These are phyloP conservation scores for Bertia moriformis DNA, from an alignment of 2,329 filamentous ascomycete genomes.

Conservation along the genomic window DNA sequence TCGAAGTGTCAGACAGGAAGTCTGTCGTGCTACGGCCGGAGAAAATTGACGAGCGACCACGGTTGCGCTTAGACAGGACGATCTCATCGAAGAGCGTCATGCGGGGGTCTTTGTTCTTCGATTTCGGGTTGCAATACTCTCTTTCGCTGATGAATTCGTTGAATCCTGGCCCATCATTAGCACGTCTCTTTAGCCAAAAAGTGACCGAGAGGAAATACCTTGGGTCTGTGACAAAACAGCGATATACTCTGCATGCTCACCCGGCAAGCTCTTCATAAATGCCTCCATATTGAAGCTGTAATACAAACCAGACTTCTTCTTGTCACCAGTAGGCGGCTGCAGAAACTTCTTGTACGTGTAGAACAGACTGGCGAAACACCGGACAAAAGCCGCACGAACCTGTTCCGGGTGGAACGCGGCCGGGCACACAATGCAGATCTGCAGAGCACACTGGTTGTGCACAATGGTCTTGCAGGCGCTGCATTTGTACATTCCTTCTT, in stretches of 20 bases:
- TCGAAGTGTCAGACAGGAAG: slow-evolving; percentile 46
- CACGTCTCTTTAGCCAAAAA: neutral
- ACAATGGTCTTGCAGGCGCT: slow-evolving; percentile 29
- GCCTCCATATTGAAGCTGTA: slow-evolving; percentile 55
- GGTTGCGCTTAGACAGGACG: slow-evolving; percentile 47
- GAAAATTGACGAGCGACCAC: slow-evolving; percentile 41
- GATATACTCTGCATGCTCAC: slow-evolving; percentile 51
- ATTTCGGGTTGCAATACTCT: slow-evolving; percentile 30
- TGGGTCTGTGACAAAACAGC: slow-evolving; percentile 49
- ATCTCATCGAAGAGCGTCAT: slow-evolving; percentile 52
- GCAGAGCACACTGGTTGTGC: slow-evolving; percentile 42
- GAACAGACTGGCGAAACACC: slow-evolving; percentile 54
- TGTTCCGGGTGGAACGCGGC: slow-evolving; percentile 52
- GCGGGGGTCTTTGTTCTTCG: slow-evolving; percentile 33
- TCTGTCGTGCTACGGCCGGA: slow-evolving; percentile 29
- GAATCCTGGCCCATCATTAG: slow-evolving; percentile 24
- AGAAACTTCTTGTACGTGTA: slow-evolving; percentile 56
- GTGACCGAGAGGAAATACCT: slow-evolving; percentile 19
- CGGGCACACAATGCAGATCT: slow-evolving; percentile 51
- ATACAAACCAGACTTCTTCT: slow-evolving; percentile 44
- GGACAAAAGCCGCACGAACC: slow-evolving; percentile 51
- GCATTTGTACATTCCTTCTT: slow-evolving; percentile 36
- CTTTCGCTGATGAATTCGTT: slow-evolving; percentile 53
- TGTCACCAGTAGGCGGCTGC: slow-evolving; percentile 38
- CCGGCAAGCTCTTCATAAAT: slow-evolving; percentile 47